Evolutionary conservation across 2,329 filamentous ascomycete genomes (phyloP).

Genomic region (Stachybotrys elegans): DNA sequence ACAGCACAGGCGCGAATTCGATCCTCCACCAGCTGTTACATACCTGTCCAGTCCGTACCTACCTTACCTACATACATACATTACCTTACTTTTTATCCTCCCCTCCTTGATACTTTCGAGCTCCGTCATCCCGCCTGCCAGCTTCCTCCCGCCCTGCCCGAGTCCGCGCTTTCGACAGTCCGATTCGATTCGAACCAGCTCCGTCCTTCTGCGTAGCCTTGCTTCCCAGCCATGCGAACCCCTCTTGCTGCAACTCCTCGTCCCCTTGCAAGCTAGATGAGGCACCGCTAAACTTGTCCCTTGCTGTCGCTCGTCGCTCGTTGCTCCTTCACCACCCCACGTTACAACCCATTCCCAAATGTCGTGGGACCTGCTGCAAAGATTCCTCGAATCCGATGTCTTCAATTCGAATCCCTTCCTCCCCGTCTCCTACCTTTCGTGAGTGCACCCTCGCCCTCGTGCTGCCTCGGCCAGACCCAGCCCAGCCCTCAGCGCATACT

Average conservation of each 20-base stretch:
- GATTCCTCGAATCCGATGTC: constrained; percentile 90
- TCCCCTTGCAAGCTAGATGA: constrained; percentile 28
- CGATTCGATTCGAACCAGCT: no score
- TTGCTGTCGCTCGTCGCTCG: constrained; percentile 21
- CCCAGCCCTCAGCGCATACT: no score
- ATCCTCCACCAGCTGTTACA: no score
- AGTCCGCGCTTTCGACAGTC: background rate
- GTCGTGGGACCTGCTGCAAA: constrained; percentile 84
- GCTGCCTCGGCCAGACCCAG: no score
- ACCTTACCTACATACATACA: no score
- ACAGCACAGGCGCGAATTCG: no score
- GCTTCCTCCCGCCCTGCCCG: constrained; percentile 6
- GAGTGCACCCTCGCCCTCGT: no score
- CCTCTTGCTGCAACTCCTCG: constrained; percentile 13
- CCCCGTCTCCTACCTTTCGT: constrained; percentile 85
- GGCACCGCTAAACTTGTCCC: constrained; percentile 26
- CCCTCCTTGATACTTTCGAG: no score
- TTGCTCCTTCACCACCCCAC: no score
- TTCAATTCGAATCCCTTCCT: constrained; percentile 89
- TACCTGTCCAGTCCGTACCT: no score
- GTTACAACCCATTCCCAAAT: constrained; percentile 50
- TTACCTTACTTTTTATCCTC: no score
- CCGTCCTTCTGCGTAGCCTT: constrained; percentile 2
- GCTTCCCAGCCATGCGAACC: constrained; percentile 19
- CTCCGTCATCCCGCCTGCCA: no score